Percentiles rank a stretch among this genome's conserved stretches.
Evolutionary conservation across 2,329 filamentous ascomycete species (phyloP).

Genomic region (Seiridium cupressi): DNA sequence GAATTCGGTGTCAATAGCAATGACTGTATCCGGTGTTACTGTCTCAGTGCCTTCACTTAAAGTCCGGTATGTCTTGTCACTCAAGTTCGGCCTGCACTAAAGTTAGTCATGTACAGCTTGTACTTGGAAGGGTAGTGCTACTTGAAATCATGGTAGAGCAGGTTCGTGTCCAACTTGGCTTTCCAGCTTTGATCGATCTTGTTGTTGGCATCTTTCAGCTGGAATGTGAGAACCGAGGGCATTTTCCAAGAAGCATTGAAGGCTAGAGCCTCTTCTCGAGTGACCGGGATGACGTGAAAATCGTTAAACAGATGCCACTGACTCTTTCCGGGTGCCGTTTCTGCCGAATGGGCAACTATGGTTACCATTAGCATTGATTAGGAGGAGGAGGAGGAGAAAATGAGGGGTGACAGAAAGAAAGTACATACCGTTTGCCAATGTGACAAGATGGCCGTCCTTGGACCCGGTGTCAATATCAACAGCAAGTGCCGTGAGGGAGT

Average conservation of each 20-base stretch:
- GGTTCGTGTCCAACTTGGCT: constrained; percentile 74
- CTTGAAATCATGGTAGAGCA: constrained; percentile 73
- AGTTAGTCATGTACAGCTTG: constrained; percentile 19
- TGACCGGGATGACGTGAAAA: constrained; percentile 82
- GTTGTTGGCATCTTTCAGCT: constrained; percentile 78
- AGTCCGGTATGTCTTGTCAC: constrained; percentile 57
- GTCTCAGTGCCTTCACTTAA: constrained; percentile 60
- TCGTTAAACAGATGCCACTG: constrained; percentile 98
- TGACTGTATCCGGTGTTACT: constrained; percentile 69
- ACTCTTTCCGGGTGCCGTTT: constrained; percentile 56
- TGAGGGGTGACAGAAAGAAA: not conserved
- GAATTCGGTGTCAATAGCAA: constrained; percentile 95
- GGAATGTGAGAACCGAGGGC: constrained; percentile 83
- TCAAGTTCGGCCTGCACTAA: constrained; percentile 34
- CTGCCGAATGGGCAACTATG: constrained; percentile 64
- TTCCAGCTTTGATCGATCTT: constrained; percentile 86
- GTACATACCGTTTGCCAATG: constrained; percentile 76
- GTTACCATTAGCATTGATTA: constrained; percentile 19
- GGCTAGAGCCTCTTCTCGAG: constrained; percentile 78
- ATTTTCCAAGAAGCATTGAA: constrained; percentile 94
- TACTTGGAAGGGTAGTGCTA: constrained; percentile 27
- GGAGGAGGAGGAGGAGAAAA: too few relatives aligned
- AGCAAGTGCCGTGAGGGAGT: constrained; percentile 87
- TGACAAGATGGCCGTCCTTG: constrained; percentile 87
- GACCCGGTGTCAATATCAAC: constrained; percentile 86